Percentiles rank a stretch among this genome's conserved stretches.
Conservation (phyloP, 2,329 filamentous ascomycete species). For the Penicillium sp. region DNA sequence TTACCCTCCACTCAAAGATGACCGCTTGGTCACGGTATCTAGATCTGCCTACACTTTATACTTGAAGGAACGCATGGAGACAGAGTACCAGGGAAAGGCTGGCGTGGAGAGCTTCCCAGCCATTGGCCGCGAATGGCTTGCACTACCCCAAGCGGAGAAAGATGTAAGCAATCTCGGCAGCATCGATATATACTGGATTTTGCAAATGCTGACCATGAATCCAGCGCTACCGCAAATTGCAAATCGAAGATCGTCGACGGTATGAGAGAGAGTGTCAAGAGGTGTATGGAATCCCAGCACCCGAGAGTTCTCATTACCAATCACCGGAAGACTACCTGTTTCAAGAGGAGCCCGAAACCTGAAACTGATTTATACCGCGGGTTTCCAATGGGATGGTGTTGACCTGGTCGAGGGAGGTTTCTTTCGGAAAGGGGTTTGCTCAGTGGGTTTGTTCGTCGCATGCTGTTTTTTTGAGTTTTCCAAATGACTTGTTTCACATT, state of each 20-base stretch:
- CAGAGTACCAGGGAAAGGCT: slow-evolving; percentile 51
- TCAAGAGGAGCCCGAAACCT: not conserved
- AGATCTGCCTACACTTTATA: slow-evolving; percentile 44
- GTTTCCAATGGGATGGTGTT: not conserved
- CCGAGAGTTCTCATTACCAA: not conserved
- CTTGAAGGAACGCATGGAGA: slow-evolving; percentile 40
- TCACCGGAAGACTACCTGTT: not conserved
- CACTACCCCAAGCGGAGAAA: slow-evolving; percentile 32
- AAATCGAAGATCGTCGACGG: slow-evolving; percentile 27
- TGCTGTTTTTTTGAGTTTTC: not conserved
- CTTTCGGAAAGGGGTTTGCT: not conserved
- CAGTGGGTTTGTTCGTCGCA: not conserved
- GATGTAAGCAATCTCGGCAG: slow-evolving; percentile 27
- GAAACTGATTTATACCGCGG: not conserved
- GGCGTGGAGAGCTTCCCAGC: slow-evolving; percentile 31
- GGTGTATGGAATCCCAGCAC: slow-evolving; percentile 30
- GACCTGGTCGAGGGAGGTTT: not conserved
- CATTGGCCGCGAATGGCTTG: slow-evolving; percentile 25
- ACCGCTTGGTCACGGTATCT: slow-evolving; percentile 50
- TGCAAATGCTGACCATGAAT: slow-evolving; percentile 10
- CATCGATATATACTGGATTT: not conserved
- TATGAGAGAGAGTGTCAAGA: slow-evolving; percentile 35
- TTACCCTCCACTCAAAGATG: slow-evolving; percentile 47
- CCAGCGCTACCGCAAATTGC: slow-evolving; percentile 28
- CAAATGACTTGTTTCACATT: not conserved